These are phyloP conservation scores for Xylaria bambusicola DNA, from an alignment of 495 filamentous ascomycete genomes.

Conservation along the genomic window DNA sequence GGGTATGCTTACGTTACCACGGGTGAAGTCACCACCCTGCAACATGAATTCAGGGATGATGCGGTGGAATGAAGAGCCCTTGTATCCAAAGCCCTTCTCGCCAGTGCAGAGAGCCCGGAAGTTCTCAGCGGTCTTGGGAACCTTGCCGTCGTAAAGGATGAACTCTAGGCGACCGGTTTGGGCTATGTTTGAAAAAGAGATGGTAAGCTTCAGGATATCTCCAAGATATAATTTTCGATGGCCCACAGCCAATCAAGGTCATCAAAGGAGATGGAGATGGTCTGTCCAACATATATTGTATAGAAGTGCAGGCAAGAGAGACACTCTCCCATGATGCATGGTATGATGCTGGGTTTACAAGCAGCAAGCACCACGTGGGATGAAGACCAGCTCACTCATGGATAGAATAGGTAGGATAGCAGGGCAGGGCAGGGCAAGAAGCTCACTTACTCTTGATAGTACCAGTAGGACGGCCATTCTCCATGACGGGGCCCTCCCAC, in stretches of 20 bases:
- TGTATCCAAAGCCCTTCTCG: slow-evolving; percentile 84
- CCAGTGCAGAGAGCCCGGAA: slow-evolving; percentile 93
- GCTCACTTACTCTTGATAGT: slow-evolving; percentile 61
- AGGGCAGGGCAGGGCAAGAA: too few relatives aligned
- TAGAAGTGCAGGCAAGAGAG: background rate
- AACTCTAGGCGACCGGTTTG: slow-evolving; percentile 85
- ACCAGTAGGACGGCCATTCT: slow-evolving; percentile 58
- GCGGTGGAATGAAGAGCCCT: slow-evolving; percentile 88
- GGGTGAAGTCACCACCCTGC: slow-evolving; percentile 99
- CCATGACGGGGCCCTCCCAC: slow-evolving; percentile 68
- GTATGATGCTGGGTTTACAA: background rate
- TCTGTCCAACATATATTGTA: background rate
- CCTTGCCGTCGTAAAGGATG: slow-evolving; percentile 81
- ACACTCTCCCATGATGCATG: too few relatives aligned
- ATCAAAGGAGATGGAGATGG: background rate
- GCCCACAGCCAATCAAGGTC: background rate
- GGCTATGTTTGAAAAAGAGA: slow-evolving; percentile 45
- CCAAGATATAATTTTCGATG: background rate
- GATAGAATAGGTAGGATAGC: too few relatives aligned
- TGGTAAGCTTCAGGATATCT: slow-evolving; percentile 30
- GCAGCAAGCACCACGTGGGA: background rate
- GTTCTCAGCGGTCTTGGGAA: slow-evolving; percentile 92
- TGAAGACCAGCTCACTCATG: too few relatives aligned
- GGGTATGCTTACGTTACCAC: slow-evolving; percentile 70
- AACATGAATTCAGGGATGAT: slow-evolving; percentile 98